phyloP scores from a whole-genome alignment of 345 rosid species.

The Hevea brasiliensis region DNA sequence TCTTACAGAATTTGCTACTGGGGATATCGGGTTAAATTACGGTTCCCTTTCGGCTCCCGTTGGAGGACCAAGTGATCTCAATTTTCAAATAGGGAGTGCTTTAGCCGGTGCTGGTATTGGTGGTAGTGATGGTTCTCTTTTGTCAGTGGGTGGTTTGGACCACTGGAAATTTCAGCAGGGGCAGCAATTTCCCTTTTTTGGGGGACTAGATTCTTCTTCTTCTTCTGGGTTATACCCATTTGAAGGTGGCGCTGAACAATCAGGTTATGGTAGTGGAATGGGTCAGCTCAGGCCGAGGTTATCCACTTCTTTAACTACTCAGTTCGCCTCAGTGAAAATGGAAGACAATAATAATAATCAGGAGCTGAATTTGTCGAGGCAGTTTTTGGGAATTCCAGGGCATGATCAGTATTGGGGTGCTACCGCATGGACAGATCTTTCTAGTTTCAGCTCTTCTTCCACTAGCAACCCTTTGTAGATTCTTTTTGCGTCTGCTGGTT shows the following conservation, averaged over 20 bases:
- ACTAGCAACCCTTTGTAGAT: slow-evolving; percentile 37
- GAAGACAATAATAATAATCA: slow-evolving; percentile 37
- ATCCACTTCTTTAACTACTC: slow-evolving; percentile 31
- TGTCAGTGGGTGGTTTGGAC: slow-evolving; percentile 42
- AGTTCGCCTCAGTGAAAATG: slow-evolving; percentile 61
- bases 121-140: slow-evolving; percentile 31
- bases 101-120: slow-evolving; percentile 28
- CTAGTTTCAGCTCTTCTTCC: slow-evolving; percentile 60
- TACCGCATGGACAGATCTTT: slow-evolving; percentile 56
- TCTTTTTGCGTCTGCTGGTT: neutral
- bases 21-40: slow-evolving; percentile 48
- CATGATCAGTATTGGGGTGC: slow-evolving; percentile 47
- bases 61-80: slow-evolving; percentile 44
- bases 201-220: slow-evolving; percentile 51
- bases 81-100: slow-evolving; percentile 39
- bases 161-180: slow-evolving; percentile 55
- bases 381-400: slow-evolving; percentile 46
- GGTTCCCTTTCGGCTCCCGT: slow-evolving; percentile 35
- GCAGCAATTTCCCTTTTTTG: slow-evolving; percentile 47
- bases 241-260: slow-evolving; percentile 43
- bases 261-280: slow-evolving; percentile 30
- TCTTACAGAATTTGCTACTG: slow-evolving; percentile 34
- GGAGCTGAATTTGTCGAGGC: slow-evolving; percentile 51
- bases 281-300: slow-evolving; percentile 43
- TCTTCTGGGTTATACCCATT: slow-evolving; percentile 40